These are phyloP conservation scores for Sclerotiophoma versabilis DNA, from an alignment of 2,329 filamentous ascomycete species.

Conservation along the genomic window DNA sequence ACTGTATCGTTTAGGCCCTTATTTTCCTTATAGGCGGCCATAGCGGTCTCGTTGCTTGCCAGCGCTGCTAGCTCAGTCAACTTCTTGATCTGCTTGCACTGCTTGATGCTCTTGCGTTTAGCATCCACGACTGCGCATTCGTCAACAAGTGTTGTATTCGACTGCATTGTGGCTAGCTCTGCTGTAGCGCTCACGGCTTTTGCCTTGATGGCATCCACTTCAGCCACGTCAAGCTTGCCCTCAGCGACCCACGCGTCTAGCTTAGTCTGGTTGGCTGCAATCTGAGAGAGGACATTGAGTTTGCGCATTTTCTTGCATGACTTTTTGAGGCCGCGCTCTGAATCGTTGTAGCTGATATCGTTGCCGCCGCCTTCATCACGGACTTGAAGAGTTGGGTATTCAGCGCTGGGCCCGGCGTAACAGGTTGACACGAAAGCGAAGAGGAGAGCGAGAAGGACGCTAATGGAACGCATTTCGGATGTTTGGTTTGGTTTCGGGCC, in stretches of 20 bases:
- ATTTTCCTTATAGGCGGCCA: conserved; percentile 29
- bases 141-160: conserved; percentile 36
- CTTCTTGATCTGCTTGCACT: conserved; percentile 35
- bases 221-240: conserved; percentile 29
- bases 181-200: conserved; percentile 35
- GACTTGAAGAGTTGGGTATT: conserved; percentile 26
- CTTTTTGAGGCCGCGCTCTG: conserved; percentile 23
- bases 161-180: conserved; percentile 29
- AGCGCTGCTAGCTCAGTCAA: conserved; percentile 31
- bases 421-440: conserved; percentile 30
- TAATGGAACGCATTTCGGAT: conserved; percentile 26
- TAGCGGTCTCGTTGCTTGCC: conserved; percentile 36
- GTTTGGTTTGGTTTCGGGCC: conserved; percentile 17
- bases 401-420: conserved; percentile 23
- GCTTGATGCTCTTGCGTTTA: conserved; percentile 22
- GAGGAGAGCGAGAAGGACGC: conserved; percentile 24
- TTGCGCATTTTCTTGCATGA: conserved; percentile 33
- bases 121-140: conserved; percentile 37
- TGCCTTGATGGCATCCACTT: conserved; percentile 35
- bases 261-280: conserved; percentile 40
- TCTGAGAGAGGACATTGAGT: conserved; percentile 30
- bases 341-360: conserved; percentile 9
- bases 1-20: conserved; percentile 32
- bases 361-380: conserved; percentile 27
- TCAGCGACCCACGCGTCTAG: conserved; percentile 34